Base-by-base conservation (phyloP, 148 eudicot species). In the Polygonum maritimum region DNA sequence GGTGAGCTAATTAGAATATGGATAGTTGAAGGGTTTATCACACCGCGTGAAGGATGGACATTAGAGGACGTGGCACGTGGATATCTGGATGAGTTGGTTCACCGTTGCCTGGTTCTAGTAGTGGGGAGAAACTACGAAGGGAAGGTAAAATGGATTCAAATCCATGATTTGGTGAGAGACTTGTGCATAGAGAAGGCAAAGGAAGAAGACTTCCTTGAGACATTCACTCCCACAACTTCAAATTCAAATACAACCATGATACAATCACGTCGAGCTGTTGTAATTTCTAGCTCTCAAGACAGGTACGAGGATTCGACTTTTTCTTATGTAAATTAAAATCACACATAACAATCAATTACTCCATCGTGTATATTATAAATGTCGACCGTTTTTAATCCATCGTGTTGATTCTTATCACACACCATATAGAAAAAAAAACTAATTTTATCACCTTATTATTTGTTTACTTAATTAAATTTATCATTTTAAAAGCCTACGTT, bases 11-110 rank as follows among this genome's bases (percentile, higher is more conserved):
- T 18, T 7, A 48, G 81, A 57, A 78, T 67, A 71, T 76, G 78
- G 78, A 75, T 81, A 78, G 86, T 79, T 0, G 84, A 83, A 41
- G 78, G 84, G 5, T 74, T 81, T 57, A 58, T 74, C 16, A 4
- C 54, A 47, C 2, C 15, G 0, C 41, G 18, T 36, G 22, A 36
- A 39, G 73, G 76, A 70, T 48, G 70, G 21, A 67, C 57, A 35
- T 19, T 13, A 15, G 82, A 80, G 60, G 82, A 76, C 55, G 58
- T 71, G 2, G 82, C 76, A 12, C 14, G 58, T 47, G 21, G 58
- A 44, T 60, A 36, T 60, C 31, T 80, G 60, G 62, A 76, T 0
- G 77, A 79, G n/a, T 49, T 79, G 49, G 71, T 74, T 69, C 44
- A 57, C 15, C 80, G 80, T 31, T 78, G 58, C 48, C 35, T 78